A percentile compares a stretch with the other conserved stretches of the same genome.
These are phyloP conservation scores for Phytophthora sansomeana DNA, from an alignment of 352 stramenopile genomes.

Conservation along the genomic window DNA sequence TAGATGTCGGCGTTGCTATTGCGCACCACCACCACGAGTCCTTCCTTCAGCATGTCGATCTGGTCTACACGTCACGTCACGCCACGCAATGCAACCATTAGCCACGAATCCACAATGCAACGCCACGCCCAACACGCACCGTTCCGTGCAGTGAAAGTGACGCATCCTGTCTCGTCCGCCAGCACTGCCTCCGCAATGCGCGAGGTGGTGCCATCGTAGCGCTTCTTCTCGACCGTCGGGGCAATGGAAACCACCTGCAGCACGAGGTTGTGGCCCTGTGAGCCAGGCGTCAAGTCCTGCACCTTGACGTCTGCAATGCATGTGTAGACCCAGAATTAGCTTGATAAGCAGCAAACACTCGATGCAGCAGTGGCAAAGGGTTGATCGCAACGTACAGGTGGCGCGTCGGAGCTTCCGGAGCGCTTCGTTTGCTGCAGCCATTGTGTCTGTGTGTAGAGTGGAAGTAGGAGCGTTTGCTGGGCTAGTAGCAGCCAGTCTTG, in stretches of 20 bases:
- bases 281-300: slow-evolving; percentile 72
- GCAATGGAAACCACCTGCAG: slow-evolving; percentile 75
- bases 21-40: slow-evolving; percentile 71
- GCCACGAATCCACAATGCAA: background rate
- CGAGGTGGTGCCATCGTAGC: slow-evolving; percentile 70
- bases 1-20: slow-evolving; percentile 88
- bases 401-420: slow-evolving; percentile 51
- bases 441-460: slow-evolving; percentile 12
- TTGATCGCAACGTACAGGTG: slow-evolving; percentile 40
- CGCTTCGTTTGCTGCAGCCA: slow-evolving; percentile 33
- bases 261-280: slow-evolving; percentile 85
- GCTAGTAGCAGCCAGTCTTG: slow-evolving; percentile 3
- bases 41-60: slow-evolving; percentile 71
- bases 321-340: background rate
- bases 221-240: slow-evolving; percentile 68
- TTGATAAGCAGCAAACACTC: background rate
- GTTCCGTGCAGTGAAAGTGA: slow-evolving; percentile 85
- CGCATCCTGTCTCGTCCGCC: slow-evolving; percentile 83
- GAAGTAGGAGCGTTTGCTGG: background rate
- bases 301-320: slow-evolving; percentile 76
- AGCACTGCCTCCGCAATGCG: slow-evolving; percentile 80
- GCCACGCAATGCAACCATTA: slow-evolving; percentile 1
- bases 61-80: slow-evolving; percentile 65
- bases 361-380: background rate
- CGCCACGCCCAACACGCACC: slow-evolving; percentile 37